Percentiles rank a stretch among this genome's conserved stretches.
Evolutionary conservation across 2,329 filamentous ascomycete species (phyloP).

Genomic region (Cladosporium halotolerans): DNA sequence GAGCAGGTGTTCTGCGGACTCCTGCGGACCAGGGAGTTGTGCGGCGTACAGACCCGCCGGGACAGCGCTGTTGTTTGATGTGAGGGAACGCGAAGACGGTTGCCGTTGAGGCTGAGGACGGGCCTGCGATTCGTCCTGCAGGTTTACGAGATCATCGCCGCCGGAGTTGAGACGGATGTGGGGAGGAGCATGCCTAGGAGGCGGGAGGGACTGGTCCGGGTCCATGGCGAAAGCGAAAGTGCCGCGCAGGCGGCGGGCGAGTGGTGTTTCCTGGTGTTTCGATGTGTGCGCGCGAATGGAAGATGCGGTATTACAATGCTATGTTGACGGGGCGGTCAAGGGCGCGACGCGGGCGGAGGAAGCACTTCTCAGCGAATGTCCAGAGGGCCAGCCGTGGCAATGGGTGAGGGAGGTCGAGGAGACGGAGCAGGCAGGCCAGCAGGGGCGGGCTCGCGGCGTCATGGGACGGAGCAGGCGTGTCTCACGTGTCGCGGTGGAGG

Average conservation of each 20-base stretch:
- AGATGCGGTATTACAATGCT: background rate
- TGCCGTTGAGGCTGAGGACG: constrained; percentile 36
- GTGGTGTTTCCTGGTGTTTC: background rate
- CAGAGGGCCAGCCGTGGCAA: constrained; percentile 6
- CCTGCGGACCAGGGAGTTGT: constrained; percentile 24
- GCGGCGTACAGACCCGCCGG: constrained; percentile 18
- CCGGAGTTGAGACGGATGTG: constrained; percentile 61
- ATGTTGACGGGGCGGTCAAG: background rate
- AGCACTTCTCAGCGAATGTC: background rate
- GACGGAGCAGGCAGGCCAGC: background rate
- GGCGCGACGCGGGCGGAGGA: background rate
- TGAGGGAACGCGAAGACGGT: constrained; percentile 41
- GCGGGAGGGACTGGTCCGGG: constrained; percentile 17
- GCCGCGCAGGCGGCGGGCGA: constrained; percentile 7
- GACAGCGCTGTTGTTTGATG: constrained; percentile 32
- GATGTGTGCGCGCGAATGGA: background rate
- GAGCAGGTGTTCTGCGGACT: constrained; percentile 46
- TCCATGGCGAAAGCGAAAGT: constrained; percentile 15
- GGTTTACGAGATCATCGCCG: constrained; percentile 46
- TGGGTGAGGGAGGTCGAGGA: background rate
- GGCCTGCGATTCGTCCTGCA: constrained; percentile 20
- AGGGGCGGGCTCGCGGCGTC: constrained; percentile 1
- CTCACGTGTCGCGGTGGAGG: constrained; percentile 10
- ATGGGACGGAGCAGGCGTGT: background rate
- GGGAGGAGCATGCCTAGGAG: constrained; percentile 36